Conservation (phyloP, 2,329 filamentous ascomycete genomes). For the Capronia epimyces region DNA sequence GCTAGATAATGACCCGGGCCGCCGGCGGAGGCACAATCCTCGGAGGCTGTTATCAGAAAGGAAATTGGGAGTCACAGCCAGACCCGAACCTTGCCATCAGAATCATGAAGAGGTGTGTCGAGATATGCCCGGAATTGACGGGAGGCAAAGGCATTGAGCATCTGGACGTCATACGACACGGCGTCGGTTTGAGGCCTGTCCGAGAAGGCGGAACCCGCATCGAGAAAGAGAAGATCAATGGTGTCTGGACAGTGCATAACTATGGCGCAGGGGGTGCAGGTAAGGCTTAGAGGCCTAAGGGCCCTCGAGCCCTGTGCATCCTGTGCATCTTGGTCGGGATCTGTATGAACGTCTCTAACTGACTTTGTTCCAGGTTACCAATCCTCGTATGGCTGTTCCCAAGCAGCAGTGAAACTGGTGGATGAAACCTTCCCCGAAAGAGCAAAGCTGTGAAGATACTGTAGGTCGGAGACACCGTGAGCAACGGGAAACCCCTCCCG, state of each 20-base stretch:
- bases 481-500: too few species aligned
- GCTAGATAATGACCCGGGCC: conserved; percentile 67
- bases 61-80: conserved; percentile 71
- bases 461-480: neutral
- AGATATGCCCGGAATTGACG: conserved; percentile 59
- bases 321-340: conserved; percentile 32
- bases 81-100: conserved; percentile 73
- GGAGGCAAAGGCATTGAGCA: conserved; percentile 64
- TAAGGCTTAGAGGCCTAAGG: too few species aligned
- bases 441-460: conserved; percentile 15
- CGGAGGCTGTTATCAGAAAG: conserved; percentile 76
- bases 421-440: conserved; percentile 43
- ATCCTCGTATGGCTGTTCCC: conserved; percentile 63
- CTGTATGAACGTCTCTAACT: conserved; percentile 37
- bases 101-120: conserved; percentile 75
- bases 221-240: conserved; percentile 63
- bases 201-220: conserved; percentile 68
- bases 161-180: conserved; percentile 71
- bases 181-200: conserved; percentile 73
- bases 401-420: conserved; percentile 61
- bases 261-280: conserved; percentile 43
- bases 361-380: conserved; percentile 58
- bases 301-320: too few species aligned
- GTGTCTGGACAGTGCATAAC: conserved; percentile 64
- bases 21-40: conserved; percentile 73